Evolutionary conservation across 2,329 filamentous ascomycete species (phyloP), one percentile per base, ranked within the genome.

Genomic region (Amylocarpus encephaloides): DNA sequence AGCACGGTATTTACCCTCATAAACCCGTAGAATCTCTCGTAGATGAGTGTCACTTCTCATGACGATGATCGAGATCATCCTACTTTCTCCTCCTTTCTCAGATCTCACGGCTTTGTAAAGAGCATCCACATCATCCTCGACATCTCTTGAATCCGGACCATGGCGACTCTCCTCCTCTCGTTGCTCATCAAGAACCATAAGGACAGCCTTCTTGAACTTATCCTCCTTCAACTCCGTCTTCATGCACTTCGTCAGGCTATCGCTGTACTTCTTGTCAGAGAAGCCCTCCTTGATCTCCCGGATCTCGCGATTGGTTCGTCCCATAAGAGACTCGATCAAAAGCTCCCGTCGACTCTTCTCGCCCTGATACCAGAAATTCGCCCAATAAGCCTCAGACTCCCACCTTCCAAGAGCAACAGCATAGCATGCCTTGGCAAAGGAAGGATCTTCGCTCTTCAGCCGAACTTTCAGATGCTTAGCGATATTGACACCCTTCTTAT

Each of bases 301-400:
- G 55, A 97, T 88, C 64, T 97, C 93, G n/a, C 80, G 75, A 67
- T 96, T 96, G 26, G 83, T 82, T 5, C 91, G 82, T 0, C 93
- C 93, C 82, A 96, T 95, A 16, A 98, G 77, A 5, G 84, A 82
- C 69, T 98, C 93, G 61, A 97, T 96, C 47, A 98, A 78, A 33
- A 98, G 76, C 68, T 97, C 92, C 5, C 91, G 82, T 2, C 89
- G 79, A 6, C 84, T 88, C 62, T 85, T 87, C 67, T 92, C 86
- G 34, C 85, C 84, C 65, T 96, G 92, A 70, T 96, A 97, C 84
- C 90, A 97, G 69, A 89, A 95, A 67, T 96, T 97, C 52, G 92
- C 90, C 91, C 93, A 98, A 74, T 95, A 95, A 0, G 89, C 88
- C 68, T 98, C 93, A 59, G 83, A 85, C 71, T 96, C 93, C 84